Conservation (phyloP, 2,329 filamentous ascomycete genomes). For the Monosporascus sp. region DNA sequence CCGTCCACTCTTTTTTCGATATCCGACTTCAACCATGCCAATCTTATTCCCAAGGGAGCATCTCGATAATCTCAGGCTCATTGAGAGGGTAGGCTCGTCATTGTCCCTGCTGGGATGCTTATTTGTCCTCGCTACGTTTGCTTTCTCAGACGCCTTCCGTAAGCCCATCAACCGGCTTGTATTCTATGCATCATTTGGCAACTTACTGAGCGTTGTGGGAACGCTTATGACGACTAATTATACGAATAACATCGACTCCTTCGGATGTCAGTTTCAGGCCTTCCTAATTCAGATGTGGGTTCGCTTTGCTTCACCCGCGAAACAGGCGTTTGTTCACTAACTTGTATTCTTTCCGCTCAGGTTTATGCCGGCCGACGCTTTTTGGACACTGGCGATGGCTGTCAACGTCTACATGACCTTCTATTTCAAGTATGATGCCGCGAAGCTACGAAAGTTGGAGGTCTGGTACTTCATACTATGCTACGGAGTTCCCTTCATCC, state of each 20-base stretch:
- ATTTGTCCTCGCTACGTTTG: slow-evolving; percentile 69
- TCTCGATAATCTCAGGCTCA: slow-evolving; percentile 50
- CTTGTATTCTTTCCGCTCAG: slow-evolving; percentile 35
- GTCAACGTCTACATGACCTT: slow-evolving; percentile 80
- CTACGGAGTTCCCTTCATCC: slow-evolving; percentile 68
- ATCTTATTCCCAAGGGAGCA: slow-evolving; percentile 21
- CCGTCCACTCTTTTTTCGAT: neutral
- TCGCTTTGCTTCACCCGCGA: slow-evolving; percentile 1
- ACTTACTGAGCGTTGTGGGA: slow-evolving; percentile 71
- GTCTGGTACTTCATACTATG: slow-evolving; percentile 63
- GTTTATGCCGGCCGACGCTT: slow-evolving; percentile 72
- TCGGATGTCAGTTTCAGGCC: slow-evolving; percentile 66
- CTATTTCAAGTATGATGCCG: slow-evolving; percentile 65
- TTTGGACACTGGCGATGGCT: slow-evolving; percentile 79
- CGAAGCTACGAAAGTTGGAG: slow-evolving; percentile 61
- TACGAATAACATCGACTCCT: slow-evolving; percentile 40
- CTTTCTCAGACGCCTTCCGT: slow-evolving; percentile 63
- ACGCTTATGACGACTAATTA: slow-evolving; percentile 67
- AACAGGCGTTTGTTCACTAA: neutral
- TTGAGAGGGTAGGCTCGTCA: slow-evolving; percentile 65
- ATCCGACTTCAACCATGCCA: neutral
- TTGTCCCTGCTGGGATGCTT: slow-evolving; percentile 66
- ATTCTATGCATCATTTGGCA: slow-evolving; percentile 79
- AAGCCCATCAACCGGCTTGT: slow-evolving; percentile 84
- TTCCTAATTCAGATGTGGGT: slow-evolving; percentile 78